A percentile compares a stretch with the other conserved stretches of the same genome.
Conservation (phyloP, 345 rosid species). For the Lepidium aucheri region DNA sequence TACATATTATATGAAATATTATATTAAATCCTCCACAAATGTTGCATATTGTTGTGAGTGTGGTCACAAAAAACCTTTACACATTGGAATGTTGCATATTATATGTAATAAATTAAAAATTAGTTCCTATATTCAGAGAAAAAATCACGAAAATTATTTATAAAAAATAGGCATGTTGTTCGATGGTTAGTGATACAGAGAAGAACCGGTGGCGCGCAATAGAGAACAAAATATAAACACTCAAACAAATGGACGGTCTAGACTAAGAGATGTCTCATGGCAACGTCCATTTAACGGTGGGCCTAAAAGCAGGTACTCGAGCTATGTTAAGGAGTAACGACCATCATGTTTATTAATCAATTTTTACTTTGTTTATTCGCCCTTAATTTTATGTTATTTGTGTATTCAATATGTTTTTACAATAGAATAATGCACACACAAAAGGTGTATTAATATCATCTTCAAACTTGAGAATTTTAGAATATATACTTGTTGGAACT, state of each 20-base stretch:
- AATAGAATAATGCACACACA: no score
- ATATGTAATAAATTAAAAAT: neutral
- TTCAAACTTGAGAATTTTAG: no score
- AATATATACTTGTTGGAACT: no score
- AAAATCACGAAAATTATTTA: neutral
- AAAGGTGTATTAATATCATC: no score
- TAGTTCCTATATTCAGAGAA: neutral
- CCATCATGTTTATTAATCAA: no score
- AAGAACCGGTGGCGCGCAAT: conserved; percentile 15
- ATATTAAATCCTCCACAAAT: no score
- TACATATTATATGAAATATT: no score
- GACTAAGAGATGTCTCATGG: conserved; percentile 8
- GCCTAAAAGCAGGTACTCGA: neutral
- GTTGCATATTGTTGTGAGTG: neutral
- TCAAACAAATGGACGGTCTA: neutral
- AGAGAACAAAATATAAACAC: conserved; percentile 14
- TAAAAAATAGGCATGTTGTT: conserved; percentile 15
- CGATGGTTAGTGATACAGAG: conserved; percentile 7
- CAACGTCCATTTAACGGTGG: conserved; percentile 2
- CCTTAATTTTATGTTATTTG: no score
- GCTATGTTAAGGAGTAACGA: no score
- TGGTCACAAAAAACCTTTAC: neutral
- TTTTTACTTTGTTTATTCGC: no score
- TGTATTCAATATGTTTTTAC: no score
- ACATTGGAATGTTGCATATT: neutral